A percentile compares a stretch with the other conserved stretches of the same genome.
phyloP scores from a whole-genome alignment of 2,329 filamentous ascomycete species.

The Boeremia exigua region DNA sequence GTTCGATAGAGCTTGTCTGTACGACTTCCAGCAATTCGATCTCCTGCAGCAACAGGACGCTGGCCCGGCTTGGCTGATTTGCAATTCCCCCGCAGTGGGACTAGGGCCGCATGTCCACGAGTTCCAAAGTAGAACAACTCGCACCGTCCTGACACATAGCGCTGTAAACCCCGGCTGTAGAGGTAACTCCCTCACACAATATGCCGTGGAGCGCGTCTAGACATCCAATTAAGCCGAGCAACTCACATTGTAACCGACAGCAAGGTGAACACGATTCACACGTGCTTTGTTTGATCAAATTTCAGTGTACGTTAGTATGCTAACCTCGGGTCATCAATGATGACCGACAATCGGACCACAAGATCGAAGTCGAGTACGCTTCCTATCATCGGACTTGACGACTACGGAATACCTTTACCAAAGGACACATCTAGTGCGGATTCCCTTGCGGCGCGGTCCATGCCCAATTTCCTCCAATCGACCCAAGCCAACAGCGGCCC shows the following conservation, averaged over 20 bases:
- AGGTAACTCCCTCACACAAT: neutral
- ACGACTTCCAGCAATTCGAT: conserved; percentile 9
- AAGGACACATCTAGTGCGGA: neutral
- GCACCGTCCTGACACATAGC: conserved; percentile 15
- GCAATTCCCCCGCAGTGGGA: conserved; percentile 15
- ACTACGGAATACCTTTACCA: conserved; percentile 1
- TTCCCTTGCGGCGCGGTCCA: conserved; percentile 5
- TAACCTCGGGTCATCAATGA: too few relatives aligned
- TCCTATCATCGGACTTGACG: conserved; percentile 1
- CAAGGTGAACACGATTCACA: neutral
- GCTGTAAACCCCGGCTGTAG: neutral
- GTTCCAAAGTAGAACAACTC: conserved; percentile 6
- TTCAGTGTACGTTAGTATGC: too few relatives aligned
- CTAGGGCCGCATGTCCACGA: conserved; percentile 6
- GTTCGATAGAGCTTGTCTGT: conserved; percentile 16
- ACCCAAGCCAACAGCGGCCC: neutral
- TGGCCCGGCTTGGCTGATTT: conserved; percentile 13
- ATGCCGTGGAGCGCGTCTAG: neutral
- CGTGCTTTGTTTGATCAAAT: neutral
- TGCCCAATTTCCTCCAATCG: neutral
- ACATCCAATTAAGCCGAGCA: conserved; percentile 1
- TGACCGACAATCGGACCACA: neutral
- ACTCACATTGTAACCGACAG: neutral
- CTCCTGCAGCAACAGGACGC: neutral
- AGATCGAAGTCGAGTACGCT: neutral